phyloP scores from a whole-genome alignment of 345 rosid species.

The Salix viminalis region DNA sequence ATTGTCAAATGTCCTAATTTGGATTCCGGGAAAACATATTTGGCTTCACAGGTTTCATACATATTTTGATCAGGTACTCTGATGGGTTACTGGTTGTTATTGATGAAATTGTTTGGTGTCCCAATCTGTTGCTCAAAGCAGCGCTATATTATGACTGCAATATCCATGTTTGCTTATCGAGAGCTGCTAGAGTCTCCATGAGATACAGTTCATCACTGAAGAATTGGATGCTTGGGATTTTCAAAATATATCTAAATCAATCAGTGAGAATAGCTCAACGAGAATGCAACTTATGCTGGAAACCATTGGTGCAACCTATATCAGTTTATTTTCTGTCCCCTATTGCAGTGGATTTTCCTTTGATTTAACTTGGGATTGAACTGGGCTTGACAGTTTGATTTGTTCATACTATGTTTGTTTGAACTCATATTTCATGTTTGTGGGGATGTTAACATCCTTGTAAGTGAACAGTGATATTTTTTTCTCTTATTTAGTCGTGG shows the following conservation, averaged over 20 bases:
- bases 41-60: no score
- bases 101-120: no score
- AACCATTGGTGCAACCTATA: neutral
- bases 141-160: no score
- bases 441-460: neutral
- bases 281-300: neutral
- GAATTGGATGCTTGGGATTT: slow-evolving; percentile 1
- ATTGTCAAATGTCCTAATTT: no score
- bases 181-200: no score
- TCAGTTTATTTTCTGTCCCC: neutral
- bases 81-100: no score
- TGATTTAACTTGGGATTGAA: neutral
- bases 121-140: no score
- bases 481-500: neutral
- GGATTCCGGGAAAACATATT: no score
- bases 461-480: neutral
- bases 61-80: no score
- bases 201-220: neutral
- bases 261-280: neutral
- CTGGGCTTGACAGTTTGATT: neutral
- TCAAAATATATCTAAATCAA: neutral
- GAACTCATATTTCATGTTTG: neutral
- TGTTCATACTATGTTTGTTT: neutral
- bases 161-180: no score
- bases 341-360: neutral